A percentile compares a stretch with the other conserved stretches of the same genome.
Conservation (phyloP, 2,329 filamentous ascomycete species). For the Cercospora zeina region DNA sequence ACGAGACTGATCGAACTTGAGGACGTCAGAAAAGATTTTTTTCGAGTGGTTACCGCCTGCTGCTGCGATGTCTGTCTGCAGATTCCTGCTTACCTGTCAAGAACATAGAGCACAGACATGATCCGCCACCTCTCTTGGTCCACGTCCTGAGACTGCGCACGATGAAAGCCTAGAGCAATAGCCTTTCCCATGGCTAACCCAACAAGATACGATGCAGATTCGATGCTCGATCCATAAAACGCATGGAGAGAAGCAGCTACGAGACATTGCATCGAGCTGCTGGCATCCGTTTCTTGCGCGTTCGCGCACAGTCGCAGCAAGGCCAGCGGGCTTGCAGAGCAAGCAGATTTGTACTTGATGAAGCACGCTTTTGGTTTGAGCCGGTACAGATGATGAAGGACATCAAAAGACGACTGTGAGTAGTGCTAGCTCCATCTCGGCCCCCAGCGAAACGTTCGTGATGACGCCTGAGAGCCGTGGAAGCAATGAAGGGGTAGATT, state of each 20-base stretch:
- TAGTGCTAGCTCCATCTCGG: background rate
- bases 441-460: background rate
- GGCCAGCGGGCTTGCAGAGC: background rate
- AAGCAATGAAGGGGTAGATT: conserved; percentile 10
- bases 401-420: background rate
- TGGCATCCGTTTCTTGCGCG: background rate
- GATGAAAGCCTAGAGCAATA: conserved; percentile 10
- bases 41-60: no score
- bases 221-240: background rate
- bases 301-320: background rate
- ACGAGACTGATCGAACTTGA: background rate
- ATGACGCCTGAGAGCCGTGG: background rate
- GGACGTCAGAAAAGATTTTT: background rate
- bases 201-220: background rate
- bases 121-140: background rate
- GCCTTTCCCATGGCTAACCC: conserved; percentile 2
- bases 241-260: conserved; percentile 7
- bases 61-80: no score
- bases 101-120: conserved; percentile 9
- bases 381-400: background rate
- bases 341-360: background rate
- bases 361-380: background rate
- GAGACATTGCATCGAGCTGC: conserved; percentile 8
- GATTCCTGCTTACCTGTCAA: conserved; percentile 2
- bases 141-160: background rate